Base-by-base conservation (phyloP, 108 stramenopile species). In the Chaetoceros tenuissimus region DNA sequence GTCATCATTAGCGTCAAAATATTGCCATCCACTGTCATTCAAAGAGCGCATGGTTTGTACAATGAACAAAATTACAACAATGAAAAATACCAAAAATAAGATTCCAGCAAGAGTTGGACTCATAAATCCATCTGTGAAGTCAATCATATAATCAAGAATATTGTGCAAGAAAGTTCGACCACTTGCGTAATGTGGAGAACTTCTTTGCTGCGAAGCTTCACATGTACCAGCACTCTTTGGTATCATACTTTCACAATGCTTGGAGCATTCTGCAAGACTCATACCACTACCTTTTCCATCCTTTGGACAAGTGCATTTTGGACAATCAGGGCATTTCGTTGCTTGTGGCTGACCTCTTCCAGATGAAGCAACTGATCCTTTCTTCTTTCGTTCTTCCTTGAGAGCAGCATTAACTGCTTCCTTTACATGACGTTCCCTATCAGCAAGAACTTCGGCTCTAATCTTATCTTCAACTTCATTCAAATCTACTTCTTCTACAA, bases 401-500 rank as follows among this genome's bases (percentile, higher is more conserved):
- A 84, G 55, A 17, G 86, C 81, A 46, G 47, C 57, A 28, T 63
- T 45, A 18, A 88, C 68, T 19, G 70, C 76, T 16, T 59, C 20
- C 20, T 88, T 52, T 3, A 62, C 57, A 21, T 80, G 68, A 2
- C 40, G 52, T 44, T 80, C 57, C 13, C 55, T 63, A 25, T 68
- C 70, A 34, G 45, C 44, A 44, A 56, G 31, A 8, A 78, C 60
- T 47, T 78, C 78, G 16, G 46, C 57, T 28, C 71, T 69, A 26
- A 79, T 66, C 26, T 60, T 66, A 29, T 45, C 56, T 63, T 93
- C 92, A 51, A 87, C 48, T 1, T 69, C 78, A n/a, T 68, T 26
- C 29, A 89, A 53, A 46, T 77, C 74, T 3, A 93, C 81, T 73
- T 93, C 92, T 60, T 89, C 79, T n/a, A 93, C 75, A 10, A 74